Conservation (phyloP, 116 monocot species). For the Posidonia oceanica region DNA sequence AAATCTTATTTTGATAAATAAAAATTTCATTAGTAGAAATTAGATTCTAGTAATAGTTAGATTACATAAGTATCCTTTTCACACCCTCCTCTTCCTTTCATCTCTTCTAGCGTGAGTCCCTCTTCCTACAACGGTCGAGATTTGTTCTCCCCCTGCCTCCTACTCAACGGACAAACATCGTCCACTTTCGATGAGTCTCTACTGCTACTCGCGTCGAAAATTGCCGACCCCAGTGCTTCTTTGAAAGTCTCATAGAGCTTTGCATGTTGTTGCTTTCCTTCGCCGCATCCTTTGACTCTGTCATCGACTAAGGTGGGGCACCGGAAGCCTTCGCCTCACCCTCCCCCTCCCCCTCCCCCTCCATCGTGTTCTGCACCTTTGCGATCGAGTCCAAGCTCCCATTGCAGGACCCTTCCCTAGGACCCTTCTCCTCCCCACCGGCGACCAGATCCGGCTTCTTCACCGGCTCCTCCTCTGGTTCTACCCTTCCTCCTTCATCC, state of each 20-base stretch:
- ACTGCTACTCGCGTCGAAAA: slow-evolving; percentile 13
- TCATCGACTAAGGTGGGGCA: slow-evolving; percentile 29
- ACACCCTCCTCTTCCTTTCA: too few relatives aligned
- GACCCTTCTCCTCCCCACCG: slow-evolving; percentile 4
- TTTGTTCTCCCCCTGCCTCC: too few relatives aligned
- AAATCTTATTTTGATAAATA: too few relatives aligned
- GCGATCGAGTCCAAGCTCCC: slow-evolving; percentile 43
- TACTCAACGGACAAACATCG: too few relatives aligned
- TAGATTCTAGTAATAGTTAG: too few relatives aligned
- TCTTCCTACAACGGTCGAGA: too few relatives aligned
- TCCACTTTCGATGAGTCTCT: too few relatives aligned
- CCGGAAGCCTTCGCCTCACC: slow-evolving; percentile 5
- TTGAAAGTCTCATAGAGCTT: slow-evolving; percentile 62
- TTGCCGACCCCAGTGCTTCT: slow-evolving; percentile 7
- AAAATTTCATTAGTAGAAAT: too few relatives aligned
- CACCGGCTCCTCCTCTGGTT: background rate
- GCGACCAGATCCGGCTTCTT: slow-evolving; percentile 7
- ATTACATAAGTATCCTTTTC: too few relatives aligned
- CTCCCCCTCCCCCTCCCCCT: background rate
- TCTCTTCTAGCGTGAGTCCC: too few relatives aligned
- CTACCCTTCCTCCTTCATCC: background rate
- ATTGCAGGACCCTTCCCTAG: slow-evolving; percentile 23
- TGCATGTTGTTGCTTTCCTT: slow-evolving; percentile 66
- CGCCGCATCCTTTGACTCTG: slow-evolving; percentile 25
- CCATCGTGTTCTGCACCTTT: slow-evolving; percentile 3